These are phyloP conservation scores for Lepidium didymum DNA, from an alignment of 345 rosid species.

Conservation along the genomic window DNA sequence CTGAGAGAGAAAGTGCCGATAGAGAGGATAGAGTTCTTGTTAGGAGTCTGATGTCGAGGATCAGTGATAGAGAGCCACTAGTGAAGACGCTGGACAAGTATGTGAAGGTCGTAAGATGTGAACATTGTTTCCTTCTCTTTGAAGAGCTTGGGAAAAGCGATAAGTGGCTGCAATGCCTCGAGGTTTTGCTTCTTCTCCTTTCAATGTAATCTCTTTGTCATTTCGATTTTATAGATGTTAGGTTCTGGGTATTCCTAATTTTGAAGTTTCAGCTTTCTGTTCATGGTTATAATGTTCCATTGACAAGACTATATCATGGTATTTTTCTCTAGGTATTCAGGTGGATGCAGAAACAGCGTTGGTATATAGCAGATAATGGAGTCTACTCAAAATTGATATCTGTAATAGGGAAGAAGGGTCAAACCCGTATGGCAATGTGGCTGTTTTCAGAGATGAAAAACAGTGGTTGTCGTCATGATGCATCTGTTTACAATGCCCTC, in stretches of 20 bases:
- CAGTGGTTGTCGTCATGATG: slow-evolving; percentile 88
- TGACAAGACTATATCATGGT: background rate
- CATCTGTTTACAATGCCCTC: slow-evolving; percentile 85
- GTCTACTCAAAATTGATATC: slow-evolving; percentile 76
- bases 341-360: slow-evolving; percentile 96
- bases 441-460: slow-evolving; percentile 92
- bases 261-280: slow-evolving; percentile 1
- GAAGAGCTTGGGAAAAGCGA: slow-evolving; percentile 87
- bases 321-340: slow-evolving; percentile 63
- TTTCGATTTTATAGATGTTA: too few relatives aligned
- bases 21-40: slow-evolving; percentile 58
- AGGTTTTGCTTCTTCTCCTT: slow-evolving; percentile 37
- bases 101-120: slow-evolving; percentile 59
- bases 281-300: background rate
- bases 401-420: slow-evolving; percentile 82
- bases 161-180: slow-evolving; percentile 87
- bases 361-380: slow-evolving; percentile 88
- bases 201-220: background rate
- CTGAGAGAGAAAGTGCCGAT: slow-evolving; percentile 28
- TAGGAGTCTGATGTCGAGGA: slow-evolving; percentile 46
- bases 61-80: slow-evolving; percentile 51
- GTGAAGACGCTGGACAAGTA: slow-evolving; percentile 62
- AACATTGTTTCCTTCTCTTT: slow-evolving; percentile 80
- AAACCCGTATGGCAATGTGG: slow-evolving; percentile 97
- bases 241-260: background rate